These are phyloP conservation scores for Citrullus mucosospermus DNA, from an alignment of 306 rosid species.

Conservation along the genomic window DNA sequence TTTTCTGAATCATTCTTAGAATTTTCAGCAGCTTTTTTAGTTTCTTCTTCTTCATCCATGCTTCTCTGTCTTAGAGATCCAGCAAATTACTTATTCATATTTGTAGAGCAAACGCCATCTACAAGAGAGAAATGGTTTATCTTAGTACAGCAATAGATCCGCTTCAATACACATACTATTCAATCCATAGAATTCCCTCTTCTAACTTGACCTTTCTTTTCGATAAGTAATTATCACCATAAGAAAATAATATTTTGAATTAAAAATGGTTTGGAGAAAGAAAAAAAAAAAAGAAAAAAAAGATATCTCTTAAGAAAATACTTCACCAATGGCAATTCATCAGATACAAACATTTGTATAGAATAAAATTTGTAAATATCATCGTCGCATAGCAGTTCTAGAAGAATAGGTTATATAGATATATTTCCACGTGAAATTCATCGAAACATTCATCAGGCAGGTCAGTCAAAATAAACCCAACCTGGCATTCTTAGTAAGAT, in stretches of 20 bases:
- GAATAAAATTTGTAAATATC: neutral
- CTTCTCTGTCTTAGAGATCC: conserved; percentile 9
- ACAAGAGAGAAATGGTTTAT: conserved; percentile 17
- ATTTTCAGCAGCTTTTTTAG: conserved; percentile 23
- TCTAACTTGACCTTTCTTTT: neutral
- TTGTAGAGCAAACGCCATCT: conserved; percentile 24
- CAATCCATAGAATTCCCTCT: neutral
- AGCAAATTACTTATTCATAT: conserved; percentile 21
- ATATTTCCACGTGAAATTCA: neutral
- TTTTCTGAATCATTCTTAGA: conserved; percentile 24
- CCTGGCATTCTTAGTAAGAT: neutral
- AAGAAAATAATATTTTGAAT: neutral
- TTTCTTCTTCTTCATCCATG: conserved; percentile 76
- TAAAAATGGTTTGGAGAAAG: neutral
- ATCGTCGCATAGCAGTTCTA: neutral
- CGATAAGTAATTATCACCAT: neutral
- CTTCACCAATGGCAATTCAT: neutral
- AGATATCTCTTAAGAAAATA: neutral
- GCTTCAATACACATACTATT: neutral
- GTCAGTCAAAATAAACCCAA: neutral
- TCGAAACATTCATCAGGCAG: neutral
- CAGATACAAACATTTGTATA: neutral
- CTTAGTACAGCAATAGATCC: neutral
- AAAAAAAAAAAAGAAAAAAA: too few relatives aligned
- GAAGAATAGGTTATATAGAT: neutral